A percentile compares a stretch with the other conserved stretches of the same genome.
These are phyloP conservation scores for Teratosphaeria pseudoeucalypti DNA, from an alignment of 2,329 filamentous ascomycete species.

Conservation along the genomic window DNA sequence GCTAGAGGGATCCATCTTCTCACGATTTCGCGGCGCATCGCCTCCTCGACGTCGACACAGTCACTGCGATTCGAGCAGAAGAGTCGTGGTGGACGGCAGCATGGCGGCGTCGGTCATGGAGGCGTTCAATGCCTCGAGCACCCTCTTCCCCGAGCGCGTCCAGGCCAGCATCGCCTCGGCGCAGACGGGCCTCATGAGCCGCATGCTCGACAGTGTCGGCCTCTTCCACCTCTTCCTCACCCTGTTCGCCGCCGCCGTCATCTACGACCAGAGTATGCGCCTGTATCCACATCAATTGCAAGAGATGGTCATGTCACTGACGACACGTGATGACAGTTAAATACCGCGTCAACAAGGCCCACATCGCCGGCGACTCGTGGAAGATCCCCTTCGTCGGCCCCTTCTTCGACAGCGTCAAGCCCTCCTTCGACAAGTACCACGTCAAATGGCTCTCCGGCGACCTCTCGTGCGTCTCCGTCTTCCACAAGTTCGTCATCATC, in stretches of 20 bases:
- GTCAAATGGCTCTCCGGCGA: conserved; percentile 86
- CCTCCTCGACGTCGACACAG: too few species aligned
- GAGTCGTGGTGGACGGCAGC: neutral
- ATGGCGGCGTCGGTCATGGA: conserved; percentile 23
- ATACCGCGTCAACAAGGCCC: conserved; percentile 38
- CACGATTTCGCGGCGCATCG: too few species aligned
- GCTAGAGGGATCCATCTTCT: too few species aligned
- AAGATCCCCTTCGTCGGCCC: conserved; percentile 61
- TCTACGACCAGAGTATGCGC: conserved; percentile 79
- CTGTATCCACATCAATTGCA: conserved; percentile 32
- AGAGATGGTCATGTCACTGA: neutral
- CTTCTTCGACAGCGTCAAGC: conserved; percentile 83
- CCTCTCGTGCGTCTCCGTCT: conserved; percentile 93
- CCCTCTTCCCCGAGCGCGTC: conserved; percentile 23
- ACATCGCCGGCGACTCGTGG: conserved; percentile 36
- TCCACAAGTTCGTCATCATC: conserved; percentile 99
- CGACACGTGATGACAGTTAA: conserved; percentile 25
- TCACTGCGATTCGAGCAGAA: too few species aligned
- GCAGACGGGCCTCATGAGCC: conserved; percentile 41
- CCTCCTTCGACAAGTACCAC: conserved; percentile 83
- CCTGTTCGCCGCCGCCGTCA: conserved; percentile 58
- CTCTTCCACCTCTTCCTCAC: conserved; percentile 60
- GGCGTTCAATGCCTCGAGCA: conserved; percentile 23
- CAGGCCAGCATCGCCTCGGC: conserved; percentile 59
- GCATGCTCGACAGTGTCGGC: conserved; percentile 45